phyloP scores from a whole-genome alignment of 768 basidiomycete species.

The Boletus eberwhitei region DNA sequence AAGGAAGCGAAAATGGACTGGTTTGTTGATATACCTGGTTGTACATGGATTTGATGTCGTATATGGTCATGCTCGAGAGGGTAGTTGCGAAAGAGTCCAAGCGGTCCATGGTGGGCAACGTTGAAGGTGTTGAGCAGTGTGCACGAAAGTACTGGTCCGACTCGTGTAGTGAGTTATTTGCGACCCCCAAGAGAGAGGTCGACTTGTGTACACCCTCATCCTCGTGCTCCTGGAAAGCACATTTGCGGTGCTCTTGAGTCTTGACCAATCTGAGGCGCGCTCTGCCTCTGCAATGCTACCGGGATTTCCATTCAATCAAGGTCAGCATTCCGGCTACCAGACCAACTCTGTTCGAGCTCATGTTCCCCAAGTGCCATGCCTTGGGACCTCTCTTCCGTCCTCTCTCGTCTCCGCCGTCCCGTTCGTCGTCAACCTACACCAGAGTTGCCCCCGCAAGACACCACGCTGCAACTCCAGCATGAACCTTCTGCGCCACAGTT shows the following conservation, averaged over 20 bases:
- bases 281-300: slow-evolving; percentile 7
- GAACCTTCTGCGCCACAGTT: not conserved
- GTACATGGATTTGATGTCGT: slow-evolving; percentile 94
- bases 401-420: slow-evolving; percentile 33
- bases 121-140: not conserved
- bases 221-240: not conserved
- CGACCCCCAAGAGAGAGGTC: slow-evolving; percentile 30
- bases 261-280: not conserved
- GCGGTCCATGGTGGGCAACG: slow-evolving; percentile 62
- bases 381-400: slow-evolving; percentile 28
- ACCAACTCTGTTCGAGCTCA: not conserved
- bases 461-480: not conserved
- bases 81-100: slow-evolving; percentile 71
- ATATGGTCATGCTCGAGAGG: slow-evolving; percentile 80
- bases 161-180: not conserved
- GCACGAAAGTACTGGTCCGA: not conserved
- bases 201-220: not conserved
- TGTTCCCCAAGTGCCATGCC: slow-evolving; percentile 12
- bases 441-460: slow-evolving; percentile 11
- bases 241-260: not conserved
- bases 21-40: slow-evolving; percentile 61
- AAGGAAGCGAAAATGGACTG: not conserved
- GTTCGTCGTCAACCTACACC: slow-evolving; percentile 21
- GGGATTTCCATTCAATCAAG: not conserved
- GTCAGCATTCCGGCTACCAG: not conserved